Conservation (phyloP, 2,329 filamentous ascomycete genomes). For the Fusarium duplospermum region DNA sequence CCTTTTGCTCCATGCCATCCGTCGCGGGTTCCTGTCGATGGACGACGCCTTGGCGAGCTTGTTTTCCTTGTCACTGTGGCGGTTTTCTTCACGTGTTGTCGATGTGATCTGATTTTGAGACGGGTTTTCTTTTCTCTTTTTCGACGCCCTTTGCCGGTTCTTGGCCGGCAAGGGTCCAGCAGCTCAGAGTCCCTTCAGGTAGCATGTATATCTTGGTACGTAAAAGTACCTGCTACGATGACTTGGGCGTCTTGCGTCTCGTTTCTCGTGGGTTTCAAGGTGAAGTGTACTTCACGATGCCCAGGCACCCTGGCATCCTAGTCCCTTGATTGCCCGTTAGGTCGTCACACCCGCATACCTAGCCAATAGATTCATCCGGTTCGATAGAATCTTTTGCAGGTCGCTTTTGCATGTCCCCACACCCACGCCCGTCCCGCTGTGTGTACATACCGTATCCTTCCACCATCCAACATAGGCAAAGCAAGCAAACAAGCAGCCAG, state of each 20-base stretch:
- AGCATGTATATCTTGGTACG: slow-evolving; percentile 16
- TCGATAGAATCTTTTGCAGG: slow-evolving; percentile 14
- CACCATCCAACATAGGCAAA: slow-evolving; percentile 9
- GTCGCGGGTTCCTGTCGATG: not conserved
- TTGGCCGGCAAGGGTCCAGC: slow-evolving; percentile 12
- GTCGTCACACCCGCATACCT: slow-evolving; percentile 19
- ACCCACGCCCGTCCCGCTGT: slow-evolving; percentile 5
- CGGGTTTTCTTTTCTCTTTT: not conserved
- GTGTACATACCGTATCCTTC: slow-evolving; percentile 5
- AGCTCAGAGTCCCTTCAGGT: not conserved
- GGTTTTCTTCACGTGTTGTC: not conserved
- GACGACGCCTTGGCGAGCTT: not conserved
- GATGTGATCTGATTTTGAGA: not conserved
- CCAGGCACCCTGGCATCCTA: slow-evolving; percentile 6
- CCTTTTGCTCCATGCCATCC: not conserved
- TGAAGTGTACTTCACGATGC: slow-evolving; percentile 22
- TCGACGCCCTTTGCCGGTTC: not conserved
- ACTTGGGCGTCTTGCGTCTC: slow-evolving; percentile 4
- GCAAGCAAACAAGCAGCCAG: not conserved
- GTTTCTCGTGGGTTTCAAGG: slow-evolving; percentile 23
- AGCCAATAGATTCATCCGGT: slow-evolving; percentile 27
- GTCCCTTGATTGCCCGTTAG: slow-evolving; percentile 36
- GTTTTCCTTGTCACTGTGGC: not conserved
- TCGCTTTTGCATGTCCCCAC: slow-evolving; percentile 12
- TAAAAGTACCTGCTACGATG: slow-evolving; percentile 20